Base-by-base conservation (phyloP, 805 yeast genomes). In the Tetrapisispora fleetii region DNA sequence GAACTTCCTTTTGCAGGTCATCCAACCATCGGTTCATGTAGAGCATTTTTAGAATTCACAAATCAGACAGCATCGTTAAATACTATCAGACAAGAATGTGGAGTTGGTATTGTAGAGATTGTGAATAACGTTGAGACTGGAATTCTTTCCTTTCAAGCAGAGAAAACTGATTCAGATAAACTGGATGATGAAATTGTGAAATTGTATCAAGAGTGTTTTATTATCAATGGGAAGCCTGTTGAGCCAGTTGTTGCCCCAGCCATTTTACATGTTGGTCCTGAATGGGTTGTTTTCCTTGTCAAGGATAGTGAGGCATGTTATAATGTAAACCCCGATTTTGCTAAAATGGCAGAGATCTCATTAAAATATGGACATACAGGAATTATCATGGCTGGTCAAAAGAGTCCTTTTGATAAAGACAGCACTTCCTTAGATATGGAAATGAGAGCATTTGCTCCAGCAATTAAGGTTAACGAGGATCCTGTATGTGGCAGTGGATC, bases 1-100 rank as follows among this genome's bases (percentile, higher is more conserved):
- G 83, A 79, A 54, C 56, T 79, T 22, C 80, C 81, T 8, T 79
- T 79, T 65, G 83, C 85, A 1, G 84, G 85, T 6, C 84, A 79
- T 54, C 85, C 84, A 3, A 79, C 81, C 0, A 54, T 79, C 32
- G 84, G 83, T 4, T 64, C 79, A 1, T 70, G 74, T 42, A 65
- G 60, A 55, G 79, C 79, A 0, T 64, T 67, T n/a, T 46, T 74
- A 19, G 75, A 76, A 51, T 63, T 65, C 18, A 62, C 69, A 4
- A 59, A 54, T 2, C 61, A 64, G 8, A 51, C 49, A 5, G 35
- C 42, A 27, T 54, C 57, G 13, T 14, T 35, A 24, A 64, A 66
- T 2, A 58, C 50, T 30, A 39, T 73, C 5, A 48, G 60, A 22
- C 80, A 76, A 57, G 73, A 76, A 50, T 76, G 80, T 55, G 60